Percentiles rank a stretch among this genome's conserved stretches.
Evolutionary conservation across 176 grass and related monocot genomes (phyloP).

Genomic region (Rhynchospora breviuscula): DNA sequence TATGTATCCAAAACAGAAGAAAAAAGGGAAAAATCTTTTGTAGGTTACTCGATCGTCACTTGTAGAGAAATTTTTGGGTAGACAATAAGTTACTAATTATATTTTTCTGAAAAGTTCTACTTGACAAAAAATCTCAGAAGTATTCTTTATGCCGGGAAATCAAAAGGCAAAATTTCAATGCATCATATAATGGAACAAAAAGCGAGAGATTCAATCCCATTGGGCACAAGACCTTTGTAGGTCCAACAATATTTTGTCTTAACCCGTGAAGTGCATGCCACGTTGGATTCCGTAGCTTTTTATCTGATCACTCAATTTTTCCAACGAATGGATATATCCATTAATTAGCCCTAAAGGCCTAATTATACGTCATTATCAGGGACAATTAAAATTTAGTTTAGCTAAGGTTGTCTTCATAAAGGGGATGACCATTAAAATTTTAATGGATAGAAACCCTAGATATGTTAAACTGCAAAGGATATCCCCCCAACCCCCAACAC

Average conservation of each 20-base stretch:
- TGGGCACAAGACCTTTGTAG: neutral
- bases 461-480: no score
- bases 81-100: neutral
- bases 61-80: neutral
- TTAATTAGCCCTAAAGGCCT: neutral
- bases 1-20: neutral
- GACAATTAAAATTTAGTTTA: no score
- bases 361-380: no score
- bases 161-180: constrained; percentile 18
- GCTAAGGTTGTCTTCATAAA: neutral
- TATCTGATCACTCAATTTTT: neutral
- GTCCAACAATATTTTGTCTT: neutral
- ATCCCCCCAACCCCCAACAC: no score
- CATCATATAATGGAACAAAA: neutral
- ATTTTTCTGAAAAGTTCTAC: neutral
- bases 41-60: neutral
- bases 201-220: constrained; percentile 1
- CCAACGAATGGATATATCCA: neutral
- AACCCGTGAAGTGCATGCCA: neutral
- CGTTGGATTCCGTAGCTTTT: constrained; percentile 9
- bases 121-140: constrained; percentile 1
- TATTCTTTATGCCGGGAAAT: constrained; percentile 17
- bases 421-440: neutral
- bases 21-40: neutral
- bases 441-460: neutral